Evolutionary conservation across 139 green algal genomes (phyloP), one percentile per base, ranked within the genome.

Genomic region (Microglena sp.): DNA sequence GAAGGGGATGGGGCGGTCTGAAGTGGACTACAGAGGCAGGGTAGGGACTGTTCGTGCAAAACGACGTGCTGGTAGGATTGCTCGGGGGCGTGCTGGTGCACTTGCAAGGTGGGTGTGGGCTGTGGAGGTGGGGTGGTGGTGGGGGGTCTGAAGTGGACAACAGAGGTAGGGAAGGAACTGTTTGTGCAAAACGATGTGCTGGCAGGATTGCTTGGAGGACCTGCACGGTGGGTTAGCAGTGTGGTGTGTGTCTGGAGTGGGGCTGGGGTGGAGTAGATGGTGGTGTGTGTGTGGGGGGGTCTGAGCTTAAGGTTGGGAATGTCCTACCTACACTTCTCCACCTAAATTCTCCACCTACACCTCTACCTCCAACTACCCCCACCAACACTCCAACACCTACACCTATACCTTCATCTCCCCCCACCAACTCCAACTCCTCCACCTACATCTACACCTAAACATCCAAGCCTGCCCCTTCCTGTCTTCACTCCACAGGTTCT

Each of bases 131-230:
- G n/a, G n/a, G n/a, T n/a, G 22, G 44, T 60, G 27, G 44, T 68
- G 62, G 44, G 59, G 26, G 62, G 60, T n/a, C n/a, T 68, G 22
- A 68, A 68, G 62, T 68, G 62, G 62, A 68, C 62, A 2, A 57
- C 62, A 7, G 62, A 68, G 62, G 62, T 45, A 31, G 62, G 62
- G 22, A 59, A 59, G 45, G 62, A 45, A 3, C 62, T 68, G 29
- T 68, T 68, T 68, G 62, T 68, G 62, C 62, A 45, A 21, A 68
- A 68, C 18, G 62, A 68, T 32, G 62, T 68, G 15, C 26, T 68
- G 6, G 24, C 59, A 45, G 62, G 44, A 21, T 45, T 68, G 28
- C 27, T 68, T 68, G 43, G 62, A 44, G 22, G 44, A 68, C 43
- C 28, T 68, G 62, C 62, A 68, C 8, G 62, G 60, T 67, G 35